Conservation (phyloP, 2,329 filamentous ascomycete genomes). For the Penicillium sp. region DNA sequence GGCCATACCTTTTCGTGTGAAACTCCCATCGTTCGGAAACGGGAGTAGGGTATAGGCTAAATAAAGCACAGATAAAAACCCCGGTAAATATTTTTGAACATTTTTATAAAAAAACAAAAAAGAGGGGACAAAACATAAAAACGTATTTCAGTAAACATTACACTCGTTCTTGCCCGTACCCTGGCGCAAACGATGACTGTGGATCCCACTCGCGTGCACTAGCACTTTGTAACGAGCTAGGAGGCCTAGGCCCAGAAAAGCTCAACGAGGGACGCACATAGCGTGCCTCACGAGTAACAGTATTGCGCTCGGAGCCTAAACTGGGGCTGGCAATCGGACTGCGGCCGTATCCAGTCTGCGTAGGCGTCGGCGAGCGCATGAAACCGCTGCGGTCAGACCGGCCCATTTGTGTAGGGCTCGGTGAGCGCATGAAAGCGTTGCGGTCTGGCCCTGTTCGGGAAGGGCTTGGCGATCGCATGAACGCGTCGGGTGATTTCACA, state of each 20-base stretch:
- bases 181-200: slow-evolving; percentile 34
- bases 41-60: neutral
- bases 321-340: slow-evolving; percentile 28
- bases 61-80: neutral
- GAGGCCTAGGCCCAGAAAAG: slow-evolving; percentile 49
- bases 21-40: neutral
- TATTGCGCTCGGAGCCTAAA: slow-evolving; percentile 17
- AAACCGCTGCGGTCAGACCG: neutral
- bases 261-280: slow-evolving; percentile 49
- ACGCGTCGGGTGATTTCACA: slow-evolving; percentile 34
- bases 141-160: slow-evolving; percentile 1
- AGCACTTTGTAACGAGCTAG: slow-evolving; percentile 27
- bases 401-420: slow-evolving; percentile 16
- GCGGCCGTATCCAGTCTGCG: slow-evolving; percentile 15
- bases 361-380: slow-evolving; percentile 20
- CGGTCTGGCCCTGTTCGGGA: slow-evolving; percentile 7
- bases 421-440: slow-evolving; percentile 18
- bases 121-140: neutral
- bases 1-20: neutral
- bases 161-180: slow-evolving; percentile 12
- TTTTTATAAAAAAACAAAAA: no score
- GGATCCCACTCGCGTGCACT: slow-evolving; percentile 37
- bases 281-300: slow-evolving; percentile 44
- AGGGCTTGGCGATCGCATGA: slow-evolving; percentile 24
- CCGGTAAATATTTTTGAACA: neutral